Base-by-base conservation (phyloP, 805 yeast species). In the Isabelozyma pseudorhagii region DNA sequence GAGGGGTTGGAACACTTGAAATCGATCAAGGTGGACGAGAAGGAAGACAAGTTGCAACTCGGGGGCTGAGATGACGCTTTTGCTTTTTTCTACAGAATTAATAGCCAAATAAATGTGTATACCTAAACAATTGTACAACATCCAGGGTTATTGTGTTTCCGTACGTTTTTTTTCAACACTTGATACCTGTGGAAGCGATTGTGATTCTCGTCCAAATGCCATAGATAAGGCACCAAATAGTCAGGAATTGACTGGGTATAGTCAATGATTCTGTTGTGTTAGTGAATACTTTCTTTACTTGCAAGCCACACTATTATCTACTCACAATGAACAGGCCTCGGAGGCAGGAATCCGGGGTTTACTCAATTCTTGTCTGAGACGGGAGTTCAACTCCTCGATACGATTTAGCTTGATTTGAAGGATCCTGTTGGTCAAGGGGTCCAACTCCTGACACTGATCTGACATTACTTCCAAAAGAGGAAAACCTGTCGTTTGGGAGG, bases 281-380 rank as follows among this genome's bases (percentile, higher is more conserved):
- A 50, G 48, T 46, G 9, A n/a, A 13, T 9, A 31, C 29, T 39
- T 40, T 18, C 36, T 21, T 10, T 25, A 25, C 2, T 7, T n/a
- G 18, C 34, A 21, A 21, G 3, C 25, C 40, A 27, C 11, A 15
- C 15, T 5, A 13, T 36, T 5, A 6, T 14, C 46, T 51, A 63
- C 66, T 42, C 74, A 65, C 47, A 76, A 65, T 38, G 78, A 66
- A 7, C 84, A 79, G 7, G 87, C 86, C 57, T 80, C 79, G 5
- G 89, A 82, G 8, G 87, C 84, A 31, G 83, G 81, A 2, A 84
- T 81, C 52, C 91, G 69, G 10, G 84, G 84, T 47, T 80, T 67
- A 3, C 75, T 61, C 38, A 87, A 61, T 41, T 81, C 77, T 28
- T 75, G 75, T 54, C 75, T 77, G 38, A 86, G 63, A 52, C 79